Evolutionary conservation across 2,329 filamentous ascomycete genomes (phyloP).

Genomic region (Beauveria sp.): DNA sequence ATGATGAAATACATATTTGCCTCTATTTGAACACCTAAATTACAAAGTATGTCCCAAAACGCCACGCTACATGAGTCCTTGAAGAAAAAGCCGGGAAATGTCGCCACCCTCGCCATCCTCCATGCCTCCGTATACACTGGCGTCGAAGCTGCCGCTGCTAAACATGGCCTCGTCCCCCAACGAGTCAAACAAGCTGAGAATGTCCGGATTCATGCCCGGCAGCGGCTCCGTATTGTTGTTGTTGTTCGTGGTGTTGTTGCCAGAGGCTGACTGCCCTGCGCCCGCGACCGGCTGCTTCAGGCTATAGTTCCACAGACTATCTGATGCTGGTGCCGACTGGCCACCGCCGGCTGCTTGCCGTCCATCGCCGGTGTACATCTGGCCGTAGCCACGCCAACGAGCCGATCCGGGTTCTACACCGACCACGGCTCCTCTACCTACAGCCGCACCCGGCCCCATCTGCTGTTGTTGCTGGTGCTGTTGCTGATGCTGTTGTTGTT

Average conservation of each 20-base stretch:
- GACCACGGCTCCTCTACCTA: too few relatives aligned
- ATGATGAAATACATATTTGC: too few relatives aligned
- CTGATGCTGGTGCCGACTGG: neutral
- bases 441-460: too few relatives aligned
- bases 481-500: neutral
- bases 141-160: constrained; percentile 10
- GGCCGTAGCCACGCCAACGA: neutral
- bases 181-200: constrained; percentile 28
- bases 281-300: neutral
- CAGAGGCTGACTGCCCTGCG: neutral
- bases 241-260: neutral
- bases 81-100: constrained; percentile 20
- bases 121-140: constrained; percentile 13
- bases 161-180: constrained; percentile 24
- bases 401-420: neutral
- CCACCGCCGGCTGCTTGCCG: neutral
- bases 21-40: too few relatives aligned
- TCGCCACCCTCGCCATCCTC: constrained; percentile 18
- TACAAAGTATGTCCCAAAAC: neutral
- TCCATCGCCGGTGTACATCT: neutral
- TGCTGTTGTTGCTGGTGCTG: too few relatives aligned
- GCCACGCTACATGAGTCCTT: constrained; percentile 8
- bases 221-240: neutral
- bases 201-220: constrained; percentile 25
- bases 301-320: neutral